Conservation (phyloP, 495 filamentous ascomycete genomes). For the Xylaria nigripes region DNA sequence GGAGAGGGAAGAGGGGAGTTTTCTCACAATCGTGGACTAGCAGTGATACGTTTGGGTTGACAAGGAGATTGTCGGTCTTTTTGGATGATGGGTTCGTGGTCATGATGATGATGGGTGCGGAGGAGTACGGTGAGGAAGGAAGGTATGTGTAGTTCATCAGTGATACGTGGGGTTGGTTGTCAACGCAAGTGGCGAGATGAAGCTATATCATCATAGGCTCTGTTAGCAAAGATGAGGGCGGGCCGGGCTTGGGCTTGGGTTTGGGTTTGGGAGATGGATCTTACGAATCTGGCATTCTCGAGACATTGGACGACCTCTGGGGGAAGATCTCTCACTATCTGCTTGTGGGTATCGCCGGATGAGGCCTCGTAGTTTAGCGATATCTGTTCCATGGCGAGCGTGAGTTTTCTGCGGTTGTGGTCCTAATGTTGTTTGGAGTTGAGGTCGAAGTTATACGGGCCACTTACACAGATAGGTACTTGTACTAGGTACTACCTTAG, state of each 20-base stretch:
- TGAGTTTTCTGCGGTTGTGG: too few relatives aligned
- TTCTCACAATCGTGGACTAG: constrained; percentile 82
- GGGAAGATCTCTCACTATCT: constrained; percentile 61
- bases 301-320: constrained; percentile 80
- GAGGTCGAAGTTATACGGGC: background rate
- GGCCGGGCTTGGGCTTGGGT: too few relatives aligned
- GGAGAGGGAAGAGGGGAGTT: background rate
- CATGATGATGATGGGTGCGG: constrained; percentile 78
- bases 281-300: constrained; percentile 89
- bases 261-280: constrained; percentile 17
- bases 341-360: constrained; percentile 60
- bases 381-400: constrained; percentile 35
- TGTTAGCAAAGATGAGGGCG: too few relatives aligned
- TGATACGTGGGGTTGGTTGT: constrained; percentile 81
- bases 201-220: constrained; percentile 59
- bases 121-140: constrained; percentile 65
- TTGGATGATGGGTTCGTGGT: constrained; percentile 82
- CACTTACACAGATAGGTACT: background rate
- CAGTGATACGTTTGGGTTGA: constrained; percentile 86
- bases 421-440: background rate
- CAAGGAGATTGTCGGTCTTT: constrained; percentile 78
- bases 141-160: constrained; percentile 99
- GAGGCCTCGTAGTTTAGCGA: constrained; percentile 71
- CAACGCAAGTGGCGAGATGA: constrained; percentile 82
- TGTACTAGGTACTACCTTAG: background rate